Percentiles rank a stretch among this genome's conserved stretches.
These are phyloP conservation scores for Penicillium subrubescens DNA, from an alignment of 495 filamentous ascomycete species.

Conservation along the genomic window DNA sequence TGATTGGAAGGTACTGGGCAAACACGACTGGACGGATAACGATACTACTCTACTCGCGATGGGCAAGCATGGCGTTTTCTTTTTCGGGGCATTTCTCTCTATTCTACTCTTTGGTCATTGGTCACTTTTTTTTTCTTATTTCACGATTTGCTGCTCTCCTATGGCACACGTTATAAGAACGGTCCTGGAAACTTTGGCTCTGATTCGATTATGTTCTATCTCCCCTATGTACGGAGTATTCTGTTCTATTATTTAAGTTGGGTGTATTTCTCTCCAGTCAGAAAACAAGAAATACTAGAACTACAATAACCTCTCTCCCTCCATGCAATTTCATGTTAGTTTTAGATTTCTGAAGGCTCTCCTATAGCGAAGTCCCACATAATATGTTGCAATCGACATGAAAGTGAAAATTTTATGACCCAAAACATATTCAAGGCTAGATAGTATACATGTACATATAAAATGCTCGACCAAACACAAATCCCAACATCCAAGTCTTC, in stretches of 20 bases:
- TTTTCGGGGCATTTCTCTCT: constrained; percentile 1
- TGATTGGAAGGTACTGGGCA: background rate
- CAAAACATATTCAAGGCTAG: constrained; percentile 1
- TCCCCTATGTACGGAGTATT: background rate
- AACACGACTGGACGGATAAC: constrained; percentile 1
- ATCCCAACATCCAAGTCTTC: background rate
- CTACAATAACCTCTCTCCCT: background rate
- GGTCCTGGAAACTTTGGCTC: background rate
- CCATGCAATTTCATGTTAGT: background rate
- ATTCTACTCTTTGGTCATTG: background rate
- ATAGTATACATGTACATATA: constrained; percentile 5
- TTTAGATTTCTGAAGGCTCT: background rate
- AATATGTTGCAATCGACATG: background rate
- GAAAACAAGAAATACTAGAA: background rate
- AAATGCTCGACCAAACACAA: background rate
- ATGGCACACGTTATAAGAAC: background rate
- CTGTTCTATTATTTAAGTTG: background rate
- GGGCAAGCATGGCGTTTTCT: constrained; percentile 12
- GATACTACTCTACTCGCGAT: constrained; percentile 2
- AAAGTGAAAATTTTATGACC: background rate
- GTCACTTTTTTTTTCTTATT: background rate
- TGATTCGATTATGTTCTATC: background rate
- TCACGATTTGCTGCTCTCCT: background rate
- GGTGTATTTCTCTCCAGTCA: background rate
- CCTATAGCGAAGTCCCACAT: too few species aligned